These are phyloP conservation scores for Murraya koenigii DNA, from an alignment of 345 rosid species.

Conservation along the genomic window DNA sequence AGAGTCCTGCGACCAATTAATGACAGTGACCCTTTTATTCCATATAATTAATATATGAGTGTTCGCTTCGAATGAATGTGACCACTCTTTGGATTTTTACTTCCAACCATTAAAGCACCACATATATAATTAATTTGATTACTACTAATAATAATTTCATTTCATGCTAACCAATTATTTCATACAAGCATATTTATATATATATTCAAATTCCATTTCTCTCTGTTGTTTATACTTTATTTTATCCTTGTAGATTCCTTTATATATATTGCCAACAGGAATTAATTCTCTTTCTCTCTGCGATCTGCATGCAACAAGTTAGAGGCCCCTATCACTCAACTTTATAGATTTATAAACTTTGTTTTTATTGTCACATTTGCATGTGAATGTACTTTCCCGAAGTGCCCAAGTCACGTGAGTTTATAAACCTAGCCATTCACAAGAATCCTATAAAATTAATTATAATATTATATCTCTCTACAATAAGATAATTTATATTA, in stretches of 20 bases:
- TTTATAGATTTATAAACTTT: constrained; percentile 29
- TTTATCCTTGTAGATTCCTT: constrained; percentile 1
- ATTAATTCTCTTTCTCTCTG: constrained; percentile 6
- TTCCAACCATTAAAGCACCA: too few relatives aligned
- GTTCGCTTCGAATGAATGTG: constrained; percentile 2
- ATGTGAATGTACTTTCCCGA: constrained; percentile 66
- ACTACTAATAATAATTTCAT: neutral
- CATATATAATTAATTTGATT: too few relatives aligned
- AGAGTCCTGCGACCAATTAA: neutral
- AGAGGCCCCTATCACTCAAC: constrained; percentile 22
- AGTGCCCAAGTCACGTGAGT: constrained; percentile 49
- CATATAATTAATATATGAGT: neutral
- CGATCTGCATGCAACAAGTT: constrained; percentile 4
- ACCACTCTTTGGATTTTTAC: neutral
- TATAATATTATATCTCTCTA: too few relatives aligned
- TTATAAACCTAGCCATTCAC: constrained; percentile 29
- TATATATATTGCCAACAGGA: neutral
- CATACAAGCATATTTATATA: too few relatives aligned
- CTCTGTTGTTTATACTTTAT: neutral
- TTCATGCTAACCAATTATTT: neutral
- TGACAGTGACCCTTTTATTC: constrained; percentile 22
- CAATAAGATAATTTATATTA: neutral
- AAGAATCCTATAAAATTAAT: constrained; percentile 26
- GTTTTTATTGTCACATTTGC: constrained; percentile 43
- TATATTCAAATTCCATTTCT: neutral